Base-by-base conservation (phyloP, 2,329 filamentous ascomycete genomes). In the Sporothrix pseudoabietina region DNA sequence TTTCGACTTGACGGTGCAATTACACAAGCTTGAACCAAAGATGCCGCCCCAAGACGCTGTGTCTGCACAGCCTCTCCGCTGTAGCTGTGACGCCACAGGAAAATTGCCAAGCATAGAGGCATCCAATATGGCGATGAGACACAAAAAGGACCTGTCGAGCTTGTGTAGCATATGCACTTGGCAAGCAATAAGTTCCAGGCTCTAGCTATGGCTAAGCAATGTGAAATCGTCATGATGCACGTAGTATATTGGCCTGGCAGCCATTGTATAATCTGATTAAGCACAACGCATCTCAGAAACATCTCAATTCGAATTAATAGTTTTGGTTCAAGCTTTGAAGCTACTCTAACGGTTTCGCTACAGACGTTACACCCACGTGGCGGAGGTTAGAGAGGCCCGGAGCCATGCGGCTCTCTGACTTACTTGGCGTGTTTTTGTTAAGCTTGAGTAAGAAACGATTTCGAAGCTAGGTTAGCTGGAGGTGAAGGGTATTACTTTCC, bases 1-100 rank as follows among this genome's bases (percentile, higher is more conserved):
- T 47, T 61, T 66, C 61, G n/a, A 66, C n/a, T 30, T 47, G 61
- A 19, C 39, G 8, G 39, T 66, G 39, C n/a, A 66, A 66, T 63
- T 47, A 66, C 12, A 30, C 57, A 66, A n/a, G 8, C 39, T 44
- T n/a, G 5, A 59, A n/a, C n/a, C n/a, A 14, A 14, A 22, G 59
- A 30, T 47, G 39, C 41, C 3, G 22, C n/a, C 7, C 44, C 65
- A 68, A 68, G n/a, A 35, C 44, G 26, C 65, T 35, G 65, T 9
- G 32, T 35, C 26, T 68, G 65, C 65, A 68, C 65, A 68, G 65
- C 65, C 65, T 35, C 63, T 30, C 44, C 14, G 16, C 26, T 22
- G 26, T 9, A 55, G n/a, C 32, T 52, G 30, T 68, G 66, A 55
- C 49, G 49, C 66, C 66, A 69, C 32, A 39, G 26, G 14, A 19